Evolutionary conservation across 116 monocot genomes (phyloP).

Genomic region (Phalaenopsis hybrid): DNA sequence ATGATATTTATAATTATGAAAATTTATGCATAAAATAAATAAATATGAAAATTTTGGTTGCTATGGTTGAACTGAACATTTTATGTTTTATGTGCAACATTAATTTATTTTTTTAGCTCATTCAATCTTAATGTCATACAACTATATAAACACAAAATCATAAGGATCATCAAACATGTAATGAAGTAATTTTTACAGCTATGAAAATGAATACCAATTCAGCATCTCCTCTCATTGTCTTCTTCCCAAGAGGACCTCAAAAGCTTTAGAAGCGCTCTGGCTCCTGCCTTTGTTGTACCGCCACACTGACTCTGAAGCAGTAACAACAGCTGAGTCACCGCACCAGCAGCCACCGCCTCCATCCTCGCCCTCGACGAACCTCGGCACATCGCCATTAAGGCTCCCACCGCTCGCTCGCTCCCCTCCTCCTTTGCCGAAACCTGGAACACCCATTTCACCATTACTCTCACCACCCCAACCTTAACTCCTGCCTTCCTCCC

Average conservation of each 20-base stretch:
- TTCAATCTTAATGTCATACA: too few species aligned
- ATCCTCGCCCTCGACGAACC: conserved; percentile 19
- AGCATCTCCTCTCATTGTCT: too few species aligned
- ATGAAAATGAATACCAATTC: too few species aligned
- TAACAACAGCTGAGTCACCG: conserved; percentile 55
- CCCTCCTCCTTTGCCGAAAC: conserved; percentile 39
- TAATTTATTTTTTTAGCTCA: too few species aligned
- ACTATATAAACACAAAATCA: too few species aligned
- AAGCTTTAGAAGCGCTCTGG: conserved; percentile 53
- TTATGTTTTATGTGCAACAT: too few species aligned
- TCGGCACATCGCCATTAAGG: conserved; percentile 34
- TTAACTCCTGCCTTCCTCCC: conserved; percentile 30
- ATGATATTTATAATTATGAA: too few species aligned
- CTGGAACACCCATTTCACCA: conserved; percentile 57
- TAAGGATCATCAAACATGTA: too few species aligned
- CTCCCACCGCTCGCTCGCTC: conserved; percentile 63
- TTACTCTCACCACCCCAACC: conserved; percentile 17
- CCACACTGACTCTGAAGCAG: conserved; percentile 80
- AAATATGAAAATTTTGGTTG: too few species aligned
- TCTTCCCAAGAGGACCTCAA: conserved; percentile 22
- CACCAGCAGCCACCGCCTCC: conserved; percentile 51
- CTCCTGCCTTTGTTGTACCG: conserved; percentile 38
- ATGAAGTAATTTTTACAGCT: too few species aligned
- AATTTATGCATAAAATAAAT: too few species aligned
- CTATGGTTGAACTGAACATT: too few species aligned